phyloP scores from a whole-genome alignment of 129 eudicot genomes.

The Oenanthe sinensis region DNA sequence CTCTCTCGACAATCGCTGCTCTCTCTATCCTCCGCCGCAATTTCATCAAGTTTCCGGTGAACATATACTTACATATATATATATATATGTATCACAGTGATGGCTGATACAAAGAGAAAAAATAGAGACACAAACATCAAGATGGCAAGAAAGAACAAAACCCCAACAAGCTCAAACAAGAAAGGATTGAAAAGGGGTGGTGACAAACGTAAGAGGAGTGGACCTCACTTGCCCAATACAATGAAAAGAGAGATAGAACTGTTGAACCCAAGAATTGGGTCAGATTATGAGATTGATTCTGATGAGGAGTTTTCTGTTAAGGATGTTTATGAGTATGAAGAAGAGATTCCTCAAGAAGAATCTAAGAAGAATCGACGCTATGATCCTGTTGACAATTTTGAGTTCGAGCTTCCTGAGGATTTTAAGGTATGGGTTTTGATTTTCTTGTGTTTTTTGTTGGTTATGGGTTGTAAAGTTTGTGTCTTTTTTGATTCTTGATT shows the following conservation, averaged over 20 bases:
- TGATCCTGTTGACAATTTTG: constrained; percentile 66
- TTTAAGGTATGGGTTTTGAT: constrained; percentile 30
- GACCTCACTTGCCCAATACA: constrained; percentile 70
- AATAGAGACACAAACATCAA: constrained; percentile 15
- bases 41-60: not conserved
- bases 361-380: constrained; percentile 62
- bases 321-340: constrained; percentile 77
- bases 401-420: constrained; percentile 54
- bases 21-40: not conserved
- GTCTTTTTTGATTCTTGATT: not conserved
- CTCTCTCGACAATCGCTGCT: not conserved
- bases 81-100: not conserved
- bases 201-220: constrained; percentile 26
- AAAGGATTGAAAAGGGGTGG: constrained; percentile 16
- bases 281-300: constrained; percentile 33
- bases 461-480: not conserved
- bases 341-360: constrained; percentile 61
- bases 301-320: constrained; percentile 26
- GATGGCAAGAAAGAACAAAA: constrained; percentile 1
- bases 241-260: constrained; percentile 38
- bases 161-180: constrained; percentile 12
- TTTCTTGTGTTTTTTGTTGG: not conserved
- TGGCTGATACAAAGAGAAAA: constrained; percentile 44
- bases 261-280: not conserved
- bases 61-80: not conserved